Evolutionary conservation across 2,329 filamentous ascomycete genomes (phyloP).

Genomic region (Fusarium coffeatum): DNA sequence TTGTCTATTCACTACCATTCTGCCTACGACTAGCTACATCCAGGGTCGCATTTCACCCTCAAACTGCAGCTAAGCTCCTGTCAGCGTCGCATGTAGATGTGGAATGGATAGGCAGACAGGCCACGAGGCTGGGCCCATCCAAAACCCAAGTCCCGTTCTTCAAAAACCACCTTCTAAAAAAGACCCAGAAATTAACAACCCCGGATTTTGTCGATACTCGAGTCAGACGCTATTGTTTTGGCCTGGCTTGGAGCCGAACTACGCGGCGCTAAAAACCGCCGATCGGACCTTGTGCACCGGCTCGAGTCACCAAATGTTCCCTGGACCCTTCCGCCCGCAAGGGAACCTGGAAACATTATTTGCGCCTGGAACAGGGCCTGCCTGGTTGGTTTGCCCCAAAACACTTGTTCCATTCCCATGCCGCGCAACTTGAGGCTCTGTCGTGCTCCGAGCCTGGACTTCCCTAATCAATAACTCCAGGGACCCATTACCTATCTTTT

Average conservation of each 20-base stretch:
- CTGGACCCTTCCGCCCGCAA: background rate
- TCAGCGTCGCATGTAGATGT: conserved; percentile 14
- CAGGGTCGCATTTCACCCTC: background rate
- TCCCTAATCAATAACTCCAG: background rate
- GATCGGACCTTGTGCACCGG: conserved; percentile 14
- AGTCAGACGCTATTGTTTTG: conserved; percentile 19
- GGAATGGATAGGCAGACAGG: background rate
- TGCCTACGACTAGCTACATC: background rate
- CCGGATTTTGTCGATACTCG: conserved; percentile 17
- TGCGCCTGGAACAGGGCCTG: background rate
- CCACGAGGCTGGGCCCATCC: background rate
- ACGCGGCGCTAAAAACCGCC: conserved; percentile 13
- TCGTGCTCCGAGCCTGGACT: background rate
- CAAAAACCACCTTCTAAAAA: background rate
- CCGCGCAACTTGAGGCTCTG: conserved; percentile 32
- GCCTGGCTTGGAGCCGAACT: conserved; percentile 6
- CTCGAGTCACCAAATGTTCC: conserved; percentile 1
- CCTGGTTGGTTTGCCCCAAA: conserved; percentile 2
- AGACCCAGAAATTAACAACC: conserved; percentile 20
- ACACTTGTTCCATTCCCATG: background rate
- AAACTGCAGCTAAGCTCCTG: background rate
- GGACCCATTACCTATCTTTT: conserved; percentile 1
- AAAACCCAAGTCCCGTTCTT: background rate
- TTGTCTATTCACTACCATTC: background rate
- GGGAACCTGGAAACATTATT: background rate